phyloP scores from a whole-genome alignment of 176 grass and related monocot species.

The Aegilops tauschii region DNA sequence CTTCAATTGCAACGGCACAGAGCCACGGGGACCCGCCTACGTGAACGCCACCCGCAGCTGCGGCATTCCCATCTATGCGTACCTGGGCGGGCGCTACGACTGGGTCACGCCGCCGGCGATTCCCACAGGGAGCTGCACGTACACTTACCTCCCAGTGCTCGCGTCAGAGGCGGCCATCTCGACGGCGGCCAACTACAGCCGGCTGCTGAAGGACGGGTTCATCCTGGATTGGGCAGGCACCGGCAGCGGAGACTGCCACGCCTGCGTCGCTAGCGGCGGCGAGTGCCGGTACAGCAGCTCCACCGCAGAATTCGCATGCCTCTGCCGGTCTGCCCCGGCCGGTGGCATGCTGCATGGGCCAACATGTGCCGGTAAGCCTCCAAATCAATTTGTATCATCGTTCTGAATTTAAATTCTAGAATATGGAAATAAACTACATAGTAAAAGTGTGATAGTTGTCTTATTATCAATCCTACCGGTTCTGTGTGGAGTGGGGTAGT shows the following conservation, averaged over 20 bases:
- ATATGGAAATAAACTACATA: too few relatives aligned
- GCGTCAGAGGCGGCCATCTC: not conserved
- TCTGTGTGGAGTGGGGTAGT: too few relatives aligned
- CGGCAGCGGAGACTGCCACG: not conserved
- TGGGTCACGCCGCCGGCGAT: not conserved
- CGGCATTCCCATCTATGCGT: fast-evolving
- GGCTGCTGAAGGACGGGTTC: slow-evolving; percentile 34
- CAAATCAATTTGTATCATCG: too few relatives aligned
- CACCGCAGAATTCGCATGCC: slow-evolving; percentile 18
- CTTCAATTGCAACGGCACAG: slow-evolving; percentile 14
- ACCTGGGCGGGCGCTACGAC: not conserved
- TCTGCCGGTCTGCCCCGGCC: too few relatives aligned
- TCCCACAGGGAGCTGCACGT: not conserved
- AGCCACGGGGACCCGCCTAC: not conserved
- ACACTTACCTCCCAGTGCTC: slow-evolving; percentile 25
- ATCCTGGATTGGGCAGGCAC: slow-evolving; percentile 27
- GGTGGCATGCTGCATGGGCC: fast-evolving
- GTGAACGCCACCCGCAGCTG: not conserved
- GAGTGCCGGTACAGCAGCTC: slow-evolving; percentile 27
- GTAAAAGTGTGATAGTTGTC: too few relatives aligned
- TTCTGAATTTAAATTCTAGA: too few relatives aligned
- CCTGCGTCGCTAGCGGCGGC: slow-evolving; percentile 24
- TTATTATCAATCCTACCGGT: too few relatives aligned
- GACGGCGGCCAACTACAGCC: slow-evolving; percentile 23
- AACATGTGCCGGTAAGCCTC: too few relatives aligned